Evolutionary conservation across 345 rosid genomes (phyloP).

Genomic region (Lepidium didymum): DNA sequence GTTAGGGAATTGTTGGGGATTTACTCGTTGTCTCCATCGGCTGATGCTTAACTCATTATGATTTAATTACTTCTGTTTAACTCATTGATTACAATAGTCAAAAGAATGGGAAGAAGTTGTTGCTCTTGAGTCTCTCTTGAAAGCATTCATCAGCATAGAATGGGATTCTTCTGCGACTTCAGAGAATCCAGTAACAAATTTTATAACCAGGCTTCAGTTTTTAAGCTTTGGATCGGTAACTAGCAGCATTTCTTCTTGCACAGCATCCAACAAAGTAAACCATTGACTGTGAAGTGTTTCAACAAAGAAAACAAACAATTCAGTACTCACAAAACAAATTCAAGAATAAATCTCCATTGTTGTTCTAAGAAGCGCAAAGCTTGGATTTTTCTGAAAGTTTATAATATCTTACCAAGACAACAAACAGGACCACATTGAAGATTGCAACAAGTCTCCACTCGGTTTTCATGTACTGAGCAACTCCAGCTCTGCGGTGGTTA

Average conservation of each 20-base stretch:
- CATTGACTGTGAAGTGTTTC: slow-evolving; percentile 39
- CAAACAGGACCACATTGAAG: slow-evolving; percentile 62
- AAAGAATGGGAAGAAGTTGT: slow-evolving; percentile 6
- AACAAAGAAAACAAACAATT: neutral
- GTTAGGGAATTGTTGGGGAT: no score
- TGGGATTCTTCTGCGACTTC: neutral
- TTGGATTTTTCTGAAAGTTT: neutral
- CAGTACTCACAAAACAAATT: neutral
- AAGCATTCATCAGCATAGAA: neutral
- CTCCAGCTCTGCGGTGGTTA: slow-evolving; percentile 67
- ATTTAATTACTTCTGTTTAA: neutral
- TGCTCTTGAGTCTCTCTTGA: neutral
- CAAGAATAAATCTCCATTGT: neutral
- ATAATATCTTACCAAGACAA: slow-evolving; percentile 52
- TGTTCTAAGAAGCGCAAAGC: neutral
- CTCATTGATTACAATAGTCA: slow-evolving; percentile 2
- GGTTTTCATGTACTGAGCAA: slow-evolving; percentile 89
- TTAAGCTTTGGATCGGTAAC: slow-evolving; percentile 44
- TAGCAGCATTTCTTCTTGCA: slow-evolving; percentile 70
- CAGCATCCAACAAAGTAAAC: slow-evolving; percentile 93
- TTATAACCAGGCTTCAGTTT: neutral
- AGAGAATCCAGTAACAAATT: neutral
- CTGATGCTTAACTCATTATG: no score
- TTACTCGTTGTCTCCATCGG: no score
- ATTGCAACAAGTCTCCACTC: slow-evolving; percentile 92